Evolutionary conservation across 1,284 basidiomycete species (phyloP).

Genomic region (Coriolopsis trogii): DNA sequence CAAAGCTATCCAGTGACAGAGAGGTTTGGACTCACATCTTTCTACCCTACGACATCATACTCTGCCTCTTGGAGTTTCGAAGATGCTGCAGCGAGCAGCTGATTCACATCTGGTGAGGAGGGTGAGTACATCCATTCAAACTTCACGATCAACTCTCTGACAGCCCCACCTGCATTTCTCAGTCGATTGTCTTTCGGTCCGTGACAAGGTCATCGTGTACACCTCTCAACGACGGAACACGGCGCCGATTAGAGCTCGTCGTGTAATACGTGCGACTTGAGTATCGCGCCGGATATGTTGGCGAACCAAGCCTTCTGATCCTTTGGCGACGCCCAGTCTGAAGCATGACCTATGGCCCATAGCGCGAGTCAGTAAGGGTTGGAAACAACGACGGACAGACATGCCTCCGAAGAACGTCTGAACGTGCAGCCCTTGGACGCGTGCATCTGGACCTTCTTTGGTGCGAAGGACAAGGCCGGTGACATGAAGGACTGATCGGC

Average conservation of each 20-base stretch:
- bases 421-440: constrained; percentile 63
- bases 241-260: constrained; percentile 13
- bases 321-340: constrained; percentile 65
- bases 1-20: too few species aligned
- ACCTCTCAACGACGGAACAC: background rate
- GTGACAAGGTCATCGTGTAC: too few species aligned
- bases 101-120: too few species aligned
- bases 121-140: too few species aligned
- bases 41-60: too few species aligned
- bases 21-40: too few species aligned
- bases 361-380: background rate
- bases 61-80: too few species aligned
- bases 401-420: constrained; percentile 78
- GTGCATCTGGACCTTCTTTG: constrained; percentile 36
- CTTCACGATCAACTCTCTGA: too few species aligned
- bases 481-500: constrained; percentile 49
- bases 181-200: too few species aligned
- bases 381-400: constrained; percentile 12
- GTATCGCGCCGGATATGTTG: constrained; percentile 53
- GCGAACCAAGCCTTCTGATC: constrained; percentile 69
- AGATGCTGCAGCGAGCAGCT: too few species aligned
- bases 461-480: constrained; percentile 48
- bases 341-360: constrained; percentile 44
- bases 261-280: constrained; percentile 3
- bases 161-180: background rate